Evolutionary conservation across 805 yeast species (phyloP), one percentile per base, ranked within the genome.

Genomic region (Barnettozyma populi): DNA sequence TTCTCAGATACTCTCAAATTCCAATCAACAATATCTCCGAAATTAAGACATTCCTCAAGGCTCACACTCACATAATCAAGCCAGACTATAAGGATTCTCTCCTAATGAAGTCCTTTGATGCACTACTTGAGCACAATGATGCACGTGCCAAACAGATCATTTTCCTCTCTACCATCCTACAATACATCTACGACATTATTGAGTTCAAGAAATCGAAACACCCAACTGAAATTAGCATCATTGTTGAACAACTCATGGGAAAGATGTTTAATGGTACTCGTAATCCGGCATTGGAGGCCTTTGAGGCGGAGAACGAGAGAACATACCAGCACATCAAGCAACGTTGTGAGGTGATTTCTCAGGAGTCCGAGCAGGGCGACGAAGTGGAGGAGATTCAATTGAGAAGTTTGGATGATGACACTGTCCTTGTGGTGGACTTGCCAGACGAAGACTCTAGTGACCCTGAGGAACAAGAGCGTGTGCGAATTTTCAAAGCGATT

Each of bases 11-110:
- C 62, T 79, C 90, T 11, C 65, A 75, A 40, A 74, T 90, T 23
- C 68, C 80, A 1, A 53, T 65, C 3, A 67, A 69, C 18, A 73
- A 84, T 41, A 70, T 79, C 38, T 59, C 66, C n/a, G 64, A 68
- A 46, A 72, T 83, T 56, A 75, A 80, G 52, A 68, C 67, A 44
- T 81, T 70, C 65, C 68, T 86, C 55, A 54, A 69, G 73, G 40
- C 63, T 61, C 63, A 87, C 64, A 79, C 86, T 36, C 72, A 76
- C 49, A 86, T 94, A 48, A 79, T 90, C 43, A 79, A 80, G 4
- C 89, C 84, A 54, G 82, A 82, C 52, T 97, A 94, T 63, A 89
- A 90, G 61, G 98, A 94, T 65, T 88, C 96, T 0, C 77, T 94
- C 50, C 73, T 90, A 62, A 90, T 92, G 97, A 83, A 84, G 19